These are phyloP conservation scores for Cutaneotrichosporon cyanovorans DNA, from an alignment of 1,284 basidiomycete genomes.

Conservation along the genomic window DNA sequence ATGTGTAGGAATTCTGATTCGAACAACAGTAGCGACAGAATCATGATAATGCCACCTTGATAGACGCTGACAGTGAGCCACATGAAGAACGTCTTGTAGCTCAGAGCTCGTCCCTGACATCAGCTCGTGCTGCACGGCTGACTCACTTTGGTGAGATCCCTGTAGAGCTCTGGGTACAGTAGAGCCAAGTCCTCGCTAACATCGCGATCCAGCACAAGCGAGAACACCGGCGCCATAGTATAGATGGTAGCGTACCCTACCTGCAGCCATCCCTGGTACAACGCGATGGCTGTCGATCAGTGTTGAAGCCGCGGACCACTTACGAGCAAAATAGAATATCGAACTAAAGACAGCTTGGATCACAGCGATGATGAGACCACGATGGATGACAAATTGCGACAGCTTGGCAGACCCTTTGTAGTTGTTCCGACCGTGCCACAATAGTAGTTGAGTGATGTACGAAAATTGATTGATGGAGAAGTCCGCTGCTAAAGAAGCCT, in stretches of 20 bases:
- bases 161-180: slow-evolving; percentile 95
- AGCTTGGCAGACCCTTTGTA: slow-evolving; percentile 97
- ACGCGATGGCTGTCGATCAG: slow-evolving; percentile 61
- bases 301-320: slow-evolving; percentile 48
- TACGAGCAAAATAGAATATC: slow-evolving; percentile 93
- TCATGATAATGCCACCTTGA: slow-evolving; percentile 99
- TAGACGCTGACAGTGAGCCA: slow-evolving; percentile 98
- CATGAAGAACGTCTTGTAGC: slow-evolving; percentile 95
- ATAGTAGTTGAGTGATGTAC: slow-evolving; percentile 84
- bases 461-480: slow-evolving; percentile 97
- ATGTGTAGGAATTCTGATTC: slow-evolving; percentile 98
- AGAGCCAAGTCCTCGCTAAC: slow-evolving; percentile 92
- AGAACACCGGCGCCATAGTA: slow-evolving; percentile 98
- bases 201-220: slow-evolving; percentile 88
- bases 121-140: not conserved
- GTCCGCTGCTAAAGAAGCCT: slow-evolving; percentile 94
- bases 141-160: slow-evolving; percentile 84
- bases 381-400: slow-evolving; percentile 97
- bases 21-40: slow-evolving; percentile 89
- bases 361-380: slow-evolving; percentile 93
- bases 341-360: slow-evolving; percentile 96
- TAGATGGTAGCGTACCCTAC: slow-evolving; percentile 96
- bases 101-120: slow-evolving; percentile 73
- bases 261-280: slow-evolving; percentile 98
- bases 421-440: slow-evolving; percentile 84